phyloP scores from a whole-genome alignment of 305 asterid species.

The Fraxinus xanthoxyloides region DNA sequence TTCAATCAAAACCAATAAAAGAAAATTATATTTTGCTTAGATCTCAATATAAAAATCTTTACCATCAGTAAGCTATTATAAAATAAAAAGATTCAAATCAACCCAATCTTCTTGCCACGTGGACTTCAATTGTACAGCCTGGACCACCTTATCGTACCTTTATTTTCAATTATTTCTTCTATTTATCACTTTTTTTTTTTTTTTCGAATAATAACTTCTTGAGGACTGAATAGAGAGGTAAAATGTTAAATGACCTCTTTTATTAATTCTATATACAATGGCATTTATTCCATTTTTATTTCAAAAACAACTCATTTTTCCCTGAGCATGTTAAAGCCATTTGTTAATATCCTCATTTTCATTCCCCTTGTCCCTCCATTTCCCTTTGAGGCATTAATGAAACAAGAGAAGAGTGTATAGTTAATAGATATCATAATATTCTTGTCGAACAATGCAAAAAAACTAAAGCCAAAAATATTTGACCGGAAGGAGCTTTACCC shows the following conservation, averaged over 20 bases:
- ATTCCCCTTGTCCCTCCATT: not conserved
- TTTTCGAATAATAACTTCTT: not conserved
- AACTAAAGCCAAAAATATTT: not conserved
- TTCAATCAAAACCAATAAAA: not conserved
- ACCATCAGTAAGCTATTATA: not conserved
- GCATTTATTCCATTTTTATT: not conserved
- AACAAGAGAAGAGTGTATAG: not conserved
- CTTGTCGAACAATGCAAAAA: not conserved
- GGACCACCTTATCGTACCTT: constrained; percentile 37
- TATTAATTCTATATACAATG: not conserved
- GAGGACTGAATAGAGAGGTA: not conserved
- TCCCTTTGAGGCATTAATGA: not conserved
- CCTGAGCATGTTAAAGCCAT: not conserved
- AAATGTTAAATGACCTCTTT: not conserved
- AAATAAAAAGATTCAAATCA: constrained; percentile 1
- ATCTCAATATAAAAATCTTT: not conserved
- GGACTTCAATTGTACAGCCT: constrained; percentile 36
- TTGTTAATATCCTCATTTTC: not conserved
- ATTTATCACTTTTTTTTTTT: not conserved
- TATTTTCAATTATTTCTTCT: constrained; percentile 20
- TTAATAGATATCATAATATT: not conserved
- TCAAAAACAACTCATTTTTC: not conserved
- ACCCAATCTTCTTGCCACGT: constrained; percentile 34
- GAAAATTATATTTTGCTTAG: not conserved
- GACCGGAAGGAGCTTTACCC: not conserved